Evolutionary conservation across 2,329 filamentous ascomycete species (phyloP).

Genomic region (Pseudopyrenochaeta lycopersici): DNA sequence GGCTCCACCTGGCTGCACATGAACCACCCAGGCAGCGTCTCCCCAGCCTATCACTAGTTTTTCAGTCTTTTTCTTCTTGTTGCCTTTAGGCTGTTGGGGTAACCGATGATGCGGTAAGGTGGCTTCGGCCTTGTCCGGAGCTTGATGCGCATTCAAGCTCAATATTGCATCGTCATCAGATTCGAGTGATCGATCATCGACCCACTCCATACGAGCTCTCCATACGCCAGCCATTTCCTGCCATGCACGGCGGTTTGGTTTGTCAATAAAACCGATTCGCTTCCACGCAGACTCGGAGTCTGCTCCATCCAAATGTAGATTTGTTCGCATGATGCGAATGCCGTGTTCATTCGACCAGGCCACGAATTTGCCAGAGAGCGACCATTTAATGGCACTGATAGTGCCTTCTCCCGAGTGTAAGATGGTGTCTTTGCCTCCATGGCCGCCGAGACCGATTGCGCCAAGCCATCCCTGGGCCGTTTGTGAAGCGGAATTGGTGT

Average conservation of each 20-base stretch:
- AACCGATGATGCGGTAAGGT: constrained; percentile 56
- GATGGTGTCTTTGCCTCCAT: constrained; percentile 83
- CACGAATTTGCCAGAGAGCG: constrained; percentile 87
- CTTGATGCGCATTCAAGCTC: constrained; percentile 45
- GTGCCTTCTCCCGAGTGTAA: constrained; percentile 91
- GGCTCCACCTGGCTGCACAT: constrained; percentile 80
- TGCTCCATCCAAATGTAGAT: constrained; percentile 77
- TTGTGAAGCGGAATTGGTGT: constrained; percentile 84
- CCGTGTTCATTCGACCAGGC: constrained; percentile 97
- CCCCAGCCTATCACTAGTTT: constrained; percentile 95
- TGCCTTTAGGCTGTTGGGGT: constrained; percentile 48
- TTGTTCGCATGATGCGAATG: constrained; percentile 96
- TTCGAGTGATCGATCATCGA: constrained; percentile 84
- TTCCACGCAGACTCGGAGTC: constrained; percentile 92
- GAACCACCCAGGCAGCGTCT: constrained; percentile 93
- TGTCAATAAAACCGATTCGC: constrained; percentile 88
- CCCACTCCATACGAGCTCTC: constrained; percentile 93
- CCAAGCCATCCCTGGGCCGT: constrained; percentile 91
- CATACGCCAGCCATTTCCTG: constrained; percentile 96
- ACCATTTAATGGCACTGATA: constrained; percentile 95
- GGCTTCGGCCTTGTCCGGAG: constrained; percentile 43
- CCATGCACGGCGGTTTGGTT: constrained; percentile 86
- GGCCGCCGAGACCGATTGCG: constrained; percentile 80
- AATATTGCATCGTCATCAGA: constrained; percentile 67
- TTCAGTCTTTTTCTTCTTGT: constrained; percentile 61